Conservation (phyloP, 352 stramenopile genomes). For the Phytophthora ramorum region DNA sequence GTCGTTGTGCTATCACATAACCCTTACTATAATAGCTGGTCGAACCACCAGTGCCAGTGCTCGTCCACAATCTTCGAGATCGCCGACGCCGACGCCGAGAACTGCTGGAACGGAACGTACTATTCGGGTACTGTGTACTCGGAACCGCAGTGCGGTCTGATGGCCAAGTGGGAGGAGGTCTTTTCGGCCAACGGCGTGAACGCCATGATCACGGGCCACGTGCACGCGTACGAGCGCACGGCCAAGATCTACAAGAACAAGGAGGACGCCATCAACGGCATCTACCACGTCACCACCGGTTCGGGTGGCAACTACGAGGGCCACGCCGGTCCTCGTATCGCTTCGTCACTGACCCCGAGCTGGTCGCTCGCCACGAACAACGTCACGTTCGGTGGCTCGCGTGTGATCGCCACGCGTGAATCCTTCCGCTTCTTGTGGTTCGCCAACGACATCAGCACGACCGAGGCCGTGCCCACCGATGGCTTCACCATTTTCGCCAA, state of each 20-base stretch:
- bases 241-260: constrained; percentile 63
- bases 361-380: constrained; percentile 55
- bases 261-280: constrained; percentile 39
- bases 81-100: constrained; percentile 34
- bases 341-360: constrained; percentile 33
- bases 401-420: constrained; percentile 52
- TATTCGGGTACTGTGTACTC: constrained; percentile 39
- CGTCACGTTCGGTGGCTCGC: constrained; percentile 51
- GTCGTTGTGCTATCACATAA: constrained; percentile 82
- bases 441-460: constrained; percentile 46
- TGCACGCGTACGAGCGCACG: constrained; percentile 59
- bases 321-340: constrained; percentile 44
- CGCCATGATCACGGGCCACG: constrained; percentile 54
- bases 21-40: constrained; percentile 73
- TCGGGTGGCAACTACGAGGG: constrained; percentile 63
- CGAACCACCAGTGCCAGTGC: constrained; percentile 61
- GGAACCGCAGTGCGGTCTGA: constrained; percentile 56
- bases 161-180: constrained; percentile 51
- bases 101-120: constrained; percentile 61
- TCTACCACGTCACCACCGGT: constrained; percentile 58
- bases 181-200: constrained; percentile 53
- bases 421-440: constrained; percentile 58
- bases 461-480: constrained; percentile 46
- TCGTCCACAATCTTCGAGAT: constrained; percentile 51
- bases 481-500: constrained; percentile 60